Evolutionary conservation across 164 flowering plant species (phyloP).

Genomic region (Chimonanthus salicifolius): DNA sequence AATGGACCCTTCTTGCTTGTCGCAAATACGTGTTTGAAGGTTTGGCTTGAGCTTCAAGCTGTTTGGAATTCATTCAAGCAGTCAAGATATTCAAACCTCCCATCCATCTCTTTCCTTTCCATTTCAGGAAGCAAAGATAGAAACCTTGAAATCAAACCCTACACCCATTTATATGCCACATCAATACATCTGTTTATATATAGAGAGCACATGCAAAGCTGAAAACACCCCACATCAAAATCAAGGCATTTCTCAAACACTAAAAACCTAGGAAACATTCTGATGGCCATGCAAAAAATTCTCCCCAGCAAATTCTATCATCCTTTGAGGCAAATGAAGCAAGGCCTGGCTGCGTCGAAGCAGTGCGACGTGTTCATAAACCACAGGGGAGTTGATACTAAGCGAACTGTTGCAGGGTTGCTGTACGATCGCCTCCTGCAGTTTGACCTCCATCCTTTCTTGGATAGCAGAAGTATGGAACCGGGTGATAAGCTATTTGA

Average conservation of each 20-base stretch:
- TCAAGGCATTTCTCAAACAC: background rate
- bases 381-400: slow-evolving; percentile 61
- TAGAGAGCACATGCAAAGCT: background rate
- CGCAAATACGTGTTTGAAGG: background rate
- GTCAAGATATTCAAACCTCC: background rate
- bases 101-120: background rate
- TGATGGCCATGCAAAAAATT: background rate
- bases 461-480: slow-evolving; percentile 58
- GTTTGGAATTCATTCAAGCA: background rate
- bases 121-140: background rate
- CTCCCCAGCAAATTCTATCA: background rate
- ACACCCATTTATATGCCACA: background rate
- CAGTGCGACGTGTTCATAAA: slow-evolving; percentile 58
- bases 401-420: slow-evolving; percentile 45
- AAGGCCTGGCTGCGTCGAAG: background rate
- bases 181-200: too few relatives aligned
- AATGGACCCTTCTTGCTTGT: background rate
- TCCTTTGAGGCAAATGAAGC: background rate
- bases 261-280: background rate
- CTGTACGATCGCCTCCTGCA: slow-evolving; percentile 30
- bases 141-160: background rate
- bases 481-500: slow-evolving; percentile 59
- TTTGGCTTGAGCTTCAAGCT: background rate
- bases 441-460: slow-evolving; percentile 31
- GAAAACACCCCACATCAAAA: background rate